Evolutionary conservation across 2,329 filamentous ascomycete genomes (phyloP).

Genomic region (Aspergillus cejpii): DNA sequence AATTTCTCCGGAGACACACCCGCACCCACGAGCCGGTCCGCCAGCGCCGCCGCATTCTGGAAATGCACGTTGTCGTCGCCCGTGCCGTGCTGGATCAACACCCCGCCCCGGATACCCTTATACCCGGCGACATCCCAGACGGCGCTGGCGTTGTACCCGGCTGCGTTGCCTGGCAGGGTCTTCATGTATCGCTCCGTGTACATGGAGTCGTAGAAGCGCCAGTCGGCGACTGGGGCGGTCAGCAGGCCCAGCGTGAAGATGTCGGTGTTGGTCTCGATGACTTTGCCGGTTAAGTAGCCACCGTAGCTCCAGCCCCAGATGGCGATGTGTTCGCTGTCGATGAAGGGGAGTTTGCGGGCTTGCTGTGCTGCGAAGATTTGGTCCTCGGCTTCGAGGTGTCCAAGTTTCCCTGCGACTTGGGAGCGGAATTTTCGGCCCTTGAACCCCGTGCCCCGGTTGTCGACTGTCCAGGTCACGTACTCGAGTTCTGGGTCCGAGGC

Average conservation of each 20-base stretch:
- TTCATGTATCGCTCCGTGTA: slow-evolving; percentile 72
- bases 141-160: slow-evolving; percentile 56
- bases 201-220: slow-evolving; percentile 64
- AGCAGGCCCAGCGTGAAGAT: slow-evolving; percentile 58
- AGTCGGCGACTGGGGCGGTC: slow-evolving; percentile 61
- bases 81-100: slow-evolving; percentile 59
- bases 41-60: slow-evolving; percentile 57
- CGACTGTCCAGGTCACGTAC: slow-evolving; percentile 61
- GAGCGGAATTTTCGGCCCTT: slow-evolving; percentile 59
- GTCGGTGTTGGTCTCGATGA: slow-evolving; percentile 55
- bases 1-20: slow-evolving; percentile 57
- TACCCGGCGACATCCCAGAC: slow-evolving; percentile 56
- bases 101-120: slow-evolving; percentile 54
- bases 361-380: slow-evolving; percentile 61
- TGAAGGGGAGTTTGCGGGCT: slow-evolving; percentile 47
- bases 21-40: slow-evolving; percentile 55
- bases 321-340: slow-evolving; percentile 54
- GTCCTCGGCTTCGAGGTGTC: slow-evolving; percentile 57
- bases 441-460: slow-evolving; percentile 61
- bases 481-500: slow-evolving; percentile 61
- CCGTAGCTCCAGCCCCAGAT: slow-evolving; percentile 67
- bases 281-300: slow-evolving; percentile 60
- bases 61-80: slow-evolving; percentile 69
- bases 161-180: slow-evolving; percentile 49
- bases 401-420: slow-evolving; percentile 53